Base-by-base conservation (phyloP, 495 filamentous ascomycete genomes). In the Apiosordaria backusii region DNA sequence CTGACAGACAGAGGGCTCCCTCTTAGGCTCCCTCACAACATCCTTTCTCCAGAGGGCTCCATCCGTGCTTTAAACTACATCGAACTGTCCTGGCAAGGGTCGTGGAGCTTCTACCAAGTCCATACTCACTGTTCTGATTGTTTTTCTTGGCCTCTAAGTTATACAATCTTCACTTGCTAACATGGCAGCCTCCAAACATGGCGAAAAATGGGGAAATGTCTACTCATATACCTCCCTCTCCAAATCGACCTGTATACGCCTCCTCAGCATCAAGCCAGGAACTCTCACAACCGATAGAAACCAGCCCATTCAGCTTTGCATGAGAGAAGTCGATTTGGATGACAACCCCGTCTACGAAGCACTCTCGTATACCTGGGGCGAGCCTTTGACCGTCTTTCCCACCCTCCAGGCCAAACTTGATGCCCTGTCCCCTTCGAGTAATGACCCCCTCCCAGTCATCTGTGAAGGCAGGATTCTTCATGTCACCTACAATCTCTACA, bases 401-500 rank as follows among this genome's bases (percentile, higher is more conserved):
- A 18, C 50, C 50, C 50, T 53, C 50, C 19, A 16, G 4, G 27
- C 27, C 27, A 29, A 29, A 29, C 27, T 29, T 29, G 27, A 29
- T 4, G 27, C 27, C 27, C 27, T 29, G 3, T 53, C 50, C 19
- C 4, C 19, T 4, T 53, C 50, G 15, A 18, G 4, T 3, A 18
- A 53, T 3, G 50, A 53, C 4, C 50, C 13, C 50, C 50, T 53
- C 50, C 50, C 50, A 4, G 19, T 53, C 4, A 3, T 53, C 13
- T 53, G 50, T 13, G 50, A 50, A 27, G 18, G 22, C 27, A 52
- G 35, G 4, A 10, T 54, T n/a, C 5, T 60, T 25, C 55, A 6
- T 15, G 58, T 60, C 54, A 58, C 54, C 16, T n/a, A 19, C 9
- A 65, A 60, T 21, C 54, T 60, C 26, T 19, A 50, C 54, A 26